phyloP scores from a whole-genome alignment of 129 eudicot species.

The Glebionis coronaria region DNA sequence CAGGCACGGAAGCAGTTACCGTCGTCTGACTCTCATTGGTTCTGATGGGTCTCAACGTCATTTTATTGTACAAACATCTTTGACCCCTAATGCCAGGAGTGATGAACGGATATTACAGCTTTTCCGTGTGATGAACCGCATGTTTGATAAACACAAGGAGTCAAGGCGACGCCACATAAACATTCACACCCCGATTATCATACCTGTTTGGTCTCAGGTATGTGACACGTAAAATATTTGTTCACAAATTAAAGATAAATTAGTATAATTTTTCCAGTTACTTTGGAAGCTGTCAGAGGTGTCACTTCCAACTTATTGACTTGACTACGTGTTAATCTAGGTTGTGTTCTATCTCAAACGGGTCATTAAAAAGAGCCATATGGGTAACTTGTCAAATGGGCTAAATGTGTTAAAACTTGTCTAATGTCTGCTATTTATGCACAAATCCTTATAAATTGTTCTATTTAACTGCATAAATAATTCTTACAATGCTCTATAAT shows the following conservation, averaged over 20 bases:
- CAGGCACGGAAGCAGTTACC: slow-evolving; percentile 98
- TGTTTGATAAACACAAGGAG: slow-evolving; percentile 99
- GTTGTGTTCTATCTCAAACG: not conserved
- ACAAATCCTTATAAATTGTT: not conserved
- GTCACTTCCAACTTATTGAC: not conserved
- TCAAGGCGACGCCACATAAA: slow-evolving; percentile 91
- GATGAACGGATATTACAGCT: slow-evolving; percentile 96
- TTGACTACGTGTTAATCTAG: not conserved
- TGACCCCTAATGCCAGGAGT: slow-evolving; percentile 97
- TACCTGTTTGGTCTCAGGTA: slow-evolving; percentile 99
- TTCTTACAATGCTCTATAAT: too few relatives aligned
- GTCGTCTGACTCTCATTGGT: slow-evolving; percentile 91
- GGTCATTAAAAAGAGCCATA: not conserved
- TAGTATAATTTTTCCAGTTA: not conserved
- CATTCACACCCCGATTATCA: slow-evolving; percentile 96
- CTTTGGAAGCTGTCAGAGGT: not conserved
- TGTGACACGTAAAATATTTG: slow-evolving; percentile 2
- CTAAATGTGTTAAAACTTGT: not conserved
- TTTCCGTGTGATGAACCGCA: slow-evolving; percentile 93
- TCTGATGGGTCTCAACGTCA: slow-evolving; percentile 99
- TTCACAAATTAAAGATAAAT: not conserved
- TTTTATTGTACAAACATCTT: slow-evolving; percentile 94
- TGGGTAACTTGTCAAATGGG: not conserved
- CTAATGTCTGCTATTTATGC: not conserved
- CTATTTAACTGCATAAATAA: too few relatives aligned